Conservation (phyloP, 345 rosid species). For the Hirschfeldia incana region DNA sequence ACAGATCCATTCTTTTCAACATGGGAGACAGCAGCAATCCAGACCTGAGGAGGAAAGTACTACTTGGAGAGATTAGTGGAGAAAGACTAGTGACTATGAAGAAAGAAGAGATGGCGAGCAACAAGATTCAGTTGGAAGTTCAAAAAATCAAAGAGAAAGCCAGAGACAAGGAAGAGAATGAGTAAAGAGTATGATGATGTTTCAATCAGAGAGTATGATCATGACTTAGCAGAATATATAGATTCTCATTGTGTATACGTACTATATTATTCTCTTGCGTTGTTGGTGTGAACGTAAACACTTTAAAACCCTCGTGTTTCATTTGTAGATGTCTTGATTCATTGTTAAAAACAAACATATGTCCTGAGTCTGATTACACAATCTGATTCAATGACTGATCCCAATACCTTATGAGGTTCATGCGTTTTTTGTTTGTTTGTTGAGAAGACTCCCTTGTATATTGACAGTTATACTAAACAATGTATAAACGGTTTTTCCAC, state of each 20-base stretch:
- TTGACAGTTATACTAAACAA: too few relatives aligned
- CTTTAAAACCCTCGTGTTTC: too few relatives aligned
- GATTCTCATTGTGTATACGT: background rate
- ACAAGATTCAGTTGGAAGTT: slow-evolving; percentile 24
- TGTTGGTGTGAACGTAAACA: background rate
- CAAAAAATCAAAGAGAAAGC: slow-evolving; percentile 18
- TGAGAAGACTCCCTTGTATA: too few relatives aligned
- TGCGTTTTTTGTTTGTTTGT: too few relatives aligned
- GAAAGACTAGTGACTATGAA: slow-evolving; percentile 19
- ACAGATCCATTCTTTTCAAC: slow-evolving; percentile 27
- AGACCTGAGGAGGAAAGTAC: slow-evolving; percentile 26
- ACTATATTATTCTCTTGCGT: background rate
- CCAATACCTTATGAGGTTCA: too few relatives aligned
- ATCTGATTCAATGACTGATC: too few relatives aligned
- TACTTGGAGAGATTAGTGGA: slow-evolving; percentile 19
- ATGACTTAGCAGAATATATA: background rate
- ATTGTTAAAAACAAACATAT: too few relatives aligned
- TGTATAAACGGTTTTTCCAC: too few relatives aligned
- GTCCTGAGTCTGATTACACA: too few relatives aligned
- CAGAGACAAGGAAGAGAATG: slow-evolving; percentile 10
- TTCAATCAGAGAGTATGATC: background rate
- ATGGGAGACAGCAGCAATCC: slow-evolving; percentile 27
- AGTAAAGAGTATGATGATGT: slow-evolving; percentile 4
- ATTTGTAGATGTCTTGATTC: too few relatives aligned
- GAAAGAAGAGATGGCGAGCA: slow-evolving; percentile 22